Evolutionary conservation across 257 asterid species (phyloP), one percentile per base, ranked within the genome.

Genomic region (Plectranthus barbatus): DNA sequence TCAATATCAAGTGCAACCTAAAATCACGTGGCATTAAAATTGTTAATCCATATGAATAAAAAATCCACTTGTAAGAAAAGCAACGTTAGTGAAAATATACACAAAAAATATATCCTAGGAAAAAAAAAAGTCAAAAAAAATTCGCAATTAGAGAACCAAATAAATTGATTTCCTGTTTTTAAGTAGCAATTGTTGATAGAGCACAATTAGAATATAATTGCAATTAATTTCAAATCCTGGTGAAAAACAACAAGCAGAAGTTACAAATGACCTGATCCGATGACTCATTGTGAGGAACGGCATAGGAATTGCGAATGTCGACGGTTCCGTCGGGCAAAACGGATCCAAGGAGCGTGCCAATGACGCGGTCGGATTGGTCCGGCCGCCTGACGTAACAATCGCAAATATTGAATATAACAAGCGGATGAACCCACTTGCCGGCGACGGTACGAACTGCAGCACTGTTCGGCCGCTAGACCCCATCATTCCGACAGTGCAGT

Each of bases 1-100:
- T 93, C 99, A 19, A 87, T 90, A 73, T 93, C 99, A 84, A 93
- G 58, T 0, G 99, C 99, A 72, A 93, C 96, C 97, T 93, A 74
- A 41, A 57, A 23, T 8, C 57, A 74, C 14, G 11, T 18, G 44
- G 37, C 53, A 54, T 36, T 10, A 18, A 41, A 33, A 12, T 48
- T 5, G 39, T 52, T 41, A 72, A 44, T 37, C 12, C 4, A 56
- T 54, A 31, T n/a, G 23, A 56, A 2, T 7, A 18, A 4, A 36
- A 15, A 55, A 37, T n/a, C 54, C 37, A 12, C 3, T 20, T 23
- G 18, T 7, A 49, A 4, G 29, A 45, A 42, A 42, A 26, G 31
- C 2, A 26, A 26, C 31, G 5, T 26, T 26, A 26, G 5, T 26
- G 5, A 26, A 26, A 26, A 26, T 5, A n/a, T n/a, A n/a, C n/a